Percentiles rank a stretch among this genome's conserved stretches.
phyloP scores from a whole-genome alignment of 23 red algal genomes.

The Cyanidium caldarium region DNA sequence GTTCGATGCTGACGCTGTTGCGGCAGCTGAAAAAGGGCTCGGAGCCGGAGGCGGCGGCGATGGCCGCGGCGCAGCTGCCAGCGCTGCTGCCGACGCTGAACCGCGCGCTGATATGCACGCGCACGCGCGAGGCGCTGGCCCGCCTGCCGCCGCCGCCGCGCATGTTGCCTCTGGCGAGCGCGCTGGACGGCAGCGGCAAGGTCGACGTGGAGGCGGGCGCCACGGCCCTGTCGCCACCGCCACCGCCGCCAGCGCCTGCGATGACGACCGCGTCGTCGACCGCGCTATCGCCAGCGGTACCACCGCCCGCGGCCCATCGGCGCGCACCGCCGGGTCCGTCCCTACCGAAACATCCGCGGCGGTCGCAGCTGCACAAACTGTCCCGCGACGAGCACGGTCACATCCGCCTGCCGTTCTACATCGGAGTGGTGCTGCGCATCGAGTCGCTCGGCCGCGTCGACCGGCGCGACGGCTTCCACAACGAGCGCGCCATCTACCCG shows the following conservation, averaged over 20 bases:
- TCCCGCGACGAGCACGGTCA: slow-evolving; percentile 8
- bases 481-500: slow-evolving; percentile 32
- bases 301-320: background rate
- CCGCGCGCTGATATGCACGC: too few relatives aligned
- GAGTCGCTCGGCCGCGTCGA: slow-evolving; percentile 23
- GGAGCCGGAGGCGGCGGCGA: background rate
- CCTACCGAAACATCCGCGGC: background rate
- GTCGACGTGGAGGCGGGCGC: too few relatives aligned
- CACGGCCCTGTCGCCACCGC: too few relatives aligned
- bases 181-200: too few relatives aligned
- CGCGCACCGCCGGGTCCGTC: background rate
- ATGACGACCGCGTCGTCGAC: too few relatives aligned
- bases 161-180: too few relatives aligned
- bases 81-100: too few relatives aligned
- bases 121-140: too few relatives aligned
- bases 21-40: slow-evolving; percentile 8
- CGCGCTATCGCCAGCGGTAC: too few relatives aligned
- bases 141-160: too few relatives aligned
- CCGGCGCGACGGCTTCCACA: slow-evolving; percentile 25
- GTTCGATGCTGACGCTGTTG: background rate
- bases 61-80: too few relatives aligned
- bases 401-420: slow-evolving; percentile 13
- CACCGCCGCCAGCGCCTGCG: too few relatives aligned
- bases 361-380: slow-evolving; percentile 21
- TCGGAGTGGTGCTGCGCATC: slow-evolving; percentile 23